These are phyloP conservation scores for Glycine tomentella DNA, from an alignment of 306 rosid species.

Conservation along the genomic window DNA sequence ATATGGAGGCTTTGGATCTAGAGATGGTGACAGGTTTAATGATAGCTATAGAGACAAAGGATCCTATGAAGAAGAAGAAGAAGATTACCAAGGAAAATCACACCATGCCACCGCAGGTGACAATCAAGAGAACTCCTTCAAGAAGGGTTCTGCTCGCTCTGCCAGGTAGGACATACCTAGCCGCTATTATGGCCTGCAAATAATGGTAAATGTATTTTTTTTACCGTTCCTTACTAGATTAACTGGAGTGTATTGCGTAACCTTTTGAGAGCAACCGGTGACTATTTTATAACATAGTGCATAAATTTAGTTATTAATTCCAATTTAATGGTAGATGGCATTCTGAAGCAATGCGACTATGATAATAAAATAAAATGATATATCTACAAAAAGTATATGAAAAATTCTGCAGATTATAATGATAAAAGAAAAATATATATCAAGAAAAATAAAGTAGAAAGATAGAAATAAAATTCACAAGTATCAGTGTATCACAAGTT, in stretches of 20 bases:
- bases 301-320: slow-evolving; percentile 10
- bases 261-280: slow-evolving; percentile 5
- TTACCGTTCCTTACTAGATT: slow-evolving; percentile 15
- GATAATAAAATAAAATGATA: background rate
- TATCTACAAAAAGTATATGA: background rate
- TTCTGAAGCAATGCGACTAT: background rate
- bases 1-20: slow-evolving; percentile 70
- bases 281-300: slow-evolving; percentile 25
- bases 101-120: slow-evolving; percentile 47
- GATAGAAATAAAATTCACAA: background rate
- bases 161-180: slow-evolving; percentile 60
- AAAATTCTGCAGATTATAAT: background rate
- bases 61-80: slow-evolving; percentile 62
- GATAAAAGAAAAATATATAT: background rate
- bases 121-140: slow-evolving; percentile 64
- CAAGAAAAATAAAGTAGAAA: background rate
- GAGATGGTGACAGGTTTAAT: slow-evolving; percentile 59
- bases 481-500: background rate
- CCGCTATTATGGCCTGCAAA: slow-evolving; percentile 35
- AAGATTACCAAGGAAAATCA: slow-evolving; percentile 61
- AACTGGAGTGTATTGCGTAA: slow-evolving; percentile 4
- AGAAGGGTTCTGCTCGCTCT: slow-evolving; percentile 62
- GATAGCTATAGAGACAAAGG: slow-evolving; percentile 70
- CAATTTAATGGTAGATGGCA: background rate
- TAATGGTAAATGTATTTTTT: slow-evolving; percentile 5